A percentile compares a stretch with the other conserved stretches of the same genome.
These are phyloP conservation scores for Pythium myriotylum DNA, from an alignment of 352 stramenopile species.

Conservation along the genomic window DNA sequence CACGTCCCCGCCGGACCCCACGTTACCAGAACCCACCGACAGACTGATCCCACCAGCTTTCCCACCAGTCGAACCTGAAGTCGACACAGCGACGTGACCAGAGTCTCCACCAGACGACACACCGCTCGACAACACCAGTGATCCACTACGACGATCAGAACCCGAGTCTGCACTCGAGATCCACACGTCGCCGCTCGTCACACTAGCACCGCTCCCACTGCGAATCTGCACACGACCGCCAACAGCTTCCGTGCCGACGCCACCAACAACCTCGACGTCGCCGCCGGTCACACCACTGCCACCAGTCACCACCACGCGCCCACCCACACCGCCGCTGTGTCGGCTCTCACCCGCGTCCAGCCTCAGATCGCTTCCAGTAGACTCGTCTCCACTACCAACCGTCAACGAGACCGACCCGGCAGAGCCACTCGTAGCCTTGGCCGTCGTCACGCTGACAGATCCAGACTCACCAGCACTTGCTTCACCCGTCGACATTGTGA, in stretches of 20 bases:
- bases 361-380: neutral
- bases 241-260: neutral
- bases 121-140: too few species aligned
- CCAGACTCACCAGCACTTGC: neutral
- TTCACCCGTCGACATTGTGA: neutral
- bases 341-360: neutral
- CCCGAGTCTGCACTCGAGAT: too few species aligned
- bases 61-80: too few species aligned
- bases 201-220: conserved; percentile 20
- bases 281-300: conserved; percentile 4
- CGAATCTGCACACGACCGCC: conserved; percentile 9
- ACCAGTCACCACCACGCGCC: too few species aligned
- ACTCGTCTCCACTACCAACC: neutral
- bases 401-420: neutral
- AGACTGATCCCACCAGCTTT: too few species aligned
- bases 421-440: neutral
- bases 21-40: too few species aligned
- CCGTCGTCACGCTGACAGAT: neutral
- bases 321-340: too few species aligned
- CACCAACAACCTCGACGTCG: conserved; percentile 1
- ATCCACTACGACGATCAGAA: too few species aligned
- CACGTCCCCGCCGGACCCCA: too few species aligned
- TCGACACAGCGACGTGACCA: too few species aligned
- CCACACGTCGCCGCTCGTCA: too few species aligned
- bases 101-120: too few species aligned